Base-by-base conservation (phyloP, 1,284 basidiomycete genomes). In the Sporisorium exsertum region DNA sequence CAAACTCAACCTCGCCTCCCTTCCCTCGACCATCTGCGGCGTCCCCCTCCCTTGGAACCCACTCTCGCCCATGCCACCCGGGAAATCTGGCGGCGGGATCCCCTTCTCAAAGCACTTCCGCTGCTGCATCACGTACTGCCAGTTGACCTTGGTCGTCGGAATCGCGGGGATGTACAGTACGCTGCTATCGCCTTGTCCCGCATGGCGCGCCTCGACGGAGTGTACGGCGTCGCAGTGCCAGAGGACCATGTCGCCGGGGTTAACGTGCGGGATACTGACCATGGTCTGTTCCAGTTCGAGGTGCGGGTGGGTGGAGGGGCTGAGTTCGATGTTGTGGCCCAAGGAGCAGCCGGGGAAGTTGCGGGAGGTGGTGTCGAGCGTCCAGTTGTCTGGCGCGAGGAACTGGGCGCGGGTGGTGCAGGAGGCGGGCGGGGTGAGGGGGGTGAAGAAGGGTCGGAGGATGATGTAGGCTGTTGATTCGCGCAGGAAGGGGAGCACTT, bases 201-300 rank as follows among this genome's bases (percentile, higher is more conserved):
- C 80, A 81, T 93, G 92, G 26, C 87, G 83, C 5, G 81, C 69
- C 81, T 94, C 92, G 33, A 94, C 92, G 0, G 91, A 89, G 82
- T 94, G 93, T 10, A 93, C 89, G 27, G 88, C 87, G 91, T 88
- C 92, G 78, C 91, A 92, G 83, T 94, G 93, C 93, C 93, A 93
- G 78, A 91, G 92, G 0, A 92, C 91, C 80, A 92, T 90, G 82
- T 93, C 92, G 0, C 93, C 93, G 0, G 93, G 92, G 42, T 88
- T 87, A 26, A 91, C 87, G 10, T 92, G 87, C 3, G 92, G 91
- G 22, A 90, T 89, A 35, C 52, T 58, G n/a, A 58, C 53, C 92
- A 94, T 94, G 1, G 90, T 91, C 68, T 88, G 82, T 13, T 87
- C 87, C 8, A 94, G 87, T 64, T 87, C 82, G 42, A 94, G 84